Evolutionary conservation across 164 flowering plant species (phyloP), one percentile per base, ranked within the genome.

Genomic region (Umbilicus rupestris): DNA sequence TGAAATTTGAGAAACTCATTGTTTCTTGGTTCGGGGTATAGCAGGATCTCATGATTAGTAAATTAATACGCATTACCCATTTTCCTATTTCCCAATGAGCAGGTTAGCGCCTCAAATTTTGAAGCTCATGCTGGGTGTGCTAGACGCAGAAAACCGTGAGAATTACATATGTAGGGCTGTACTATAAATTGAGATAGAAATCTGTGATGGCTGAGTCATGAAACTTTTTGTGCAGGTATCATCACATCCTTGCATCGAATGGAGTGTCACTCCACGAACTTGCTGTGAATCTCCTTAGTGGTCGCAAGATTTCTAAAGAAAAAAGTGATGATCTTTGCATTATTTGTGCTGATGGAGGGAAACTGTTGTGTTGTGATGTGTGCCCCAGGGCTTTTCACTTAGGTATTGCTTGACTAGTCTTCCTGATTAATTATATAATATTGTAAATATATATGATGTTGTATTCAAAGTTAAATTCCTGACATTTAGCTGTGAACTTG

Each of bases 101-200:
- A 93, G 99, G 91, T 95, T 68, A 95, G 94, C 71, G 82, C 99
- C 47, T 95, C 99, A 64, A 79, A 73, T 60, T 95, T 95, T 78
- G 97, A 92, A 81, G 87, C 87, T 57, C 99, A 95, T 86, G 97
- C 99, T 58, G 99, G 99, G 66, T 88, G 94, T 85, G 88, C 94
- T 41, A 74, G 96, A 33, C 86, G 97, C 52, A 81, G 81, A 41
- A 88, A 90, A 70, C 99, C 99, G 99, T 95, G 65, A 81, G 99
- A 82, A 29, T 31, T 30, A 35, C 15, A 17, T 44, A 62, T 52
- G 49, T 11, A 7, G 11, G 31, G 16, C 24, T 42, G 65, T 19
- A 55, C 9, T 39, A 12, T 64, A 46, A 29, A n/a, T 26, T 7
- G 47, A 6, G 28, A 20, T 19, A 37, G 57, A 63, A 42, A 33